Evolutionary conservation across 2,329 filamentous ascomycete genomes (phyloP).

Genomic region (Plectosphaerella cucumerina): DNA sequence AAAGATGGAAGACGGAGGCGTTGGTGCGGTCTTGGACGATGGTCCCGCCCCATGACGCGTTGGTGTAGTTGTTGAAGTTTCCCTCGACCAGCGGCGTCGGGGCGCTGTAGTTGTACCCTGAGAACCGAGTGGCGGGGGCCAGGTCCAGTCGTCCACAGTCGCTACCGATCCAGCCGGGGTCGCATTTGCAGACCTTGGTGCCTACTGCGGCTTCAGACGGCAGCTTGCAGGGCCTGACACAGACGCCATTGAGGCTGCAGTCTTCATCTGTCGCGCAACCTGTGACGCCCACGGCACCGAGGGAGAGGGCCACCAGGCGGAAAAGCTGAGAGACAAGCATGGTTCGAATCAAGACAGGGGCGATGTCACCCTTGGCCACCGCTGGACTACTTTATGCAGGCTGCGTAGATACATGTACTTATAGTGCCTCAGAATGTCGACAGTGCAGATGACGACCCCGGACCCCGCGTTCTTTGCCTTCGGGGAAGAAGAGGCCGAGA

Average conservation of each 20-base stretch:
- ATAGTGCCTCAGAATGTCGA: too few relatives aligned
- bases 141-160: constrained; percentile 43
- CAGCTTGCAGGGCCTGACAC: constrained; percentile 1
- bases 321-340: too few relatives aligned
- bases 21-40: constrained; percentile 38
- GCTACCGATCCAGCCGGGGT: constrained; percentile 36
- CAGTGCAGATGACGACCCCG: too few relatives aligned
- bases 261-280: constrained; percentile 20
- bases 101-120: constrained; percentile 44
- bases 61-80: constrained; percentile 19
- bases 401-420: too few relatives aligned
- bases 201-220: not conserved
- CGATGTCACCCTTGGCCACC: too few relatives aligned
- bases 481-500: not conserved
- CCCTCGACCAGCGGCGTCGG: constrained; percentile 6
- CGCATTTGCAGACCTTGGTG: constrained; percentile 19
- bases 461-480: too few relatives aligned
- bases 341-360: too few relatives aligned
- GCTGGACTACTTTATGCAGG: too few relatives aligned
- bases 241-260: constrained; percentile 26
- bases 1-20: constrained; percentile 34
- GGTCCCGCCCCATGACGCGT: constrained; percentile 43
- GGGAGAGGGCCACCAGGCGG: not conserved
- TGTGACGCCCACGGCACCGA: not conserved
- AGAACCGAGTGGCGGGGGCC: constrained; percentile 29